These are phyloP conservation scores for Pseudocercospora ulei DNA, from an alignment of 2,329 filamentous ascomycete species.

Conservation along the genomic window DNA sequence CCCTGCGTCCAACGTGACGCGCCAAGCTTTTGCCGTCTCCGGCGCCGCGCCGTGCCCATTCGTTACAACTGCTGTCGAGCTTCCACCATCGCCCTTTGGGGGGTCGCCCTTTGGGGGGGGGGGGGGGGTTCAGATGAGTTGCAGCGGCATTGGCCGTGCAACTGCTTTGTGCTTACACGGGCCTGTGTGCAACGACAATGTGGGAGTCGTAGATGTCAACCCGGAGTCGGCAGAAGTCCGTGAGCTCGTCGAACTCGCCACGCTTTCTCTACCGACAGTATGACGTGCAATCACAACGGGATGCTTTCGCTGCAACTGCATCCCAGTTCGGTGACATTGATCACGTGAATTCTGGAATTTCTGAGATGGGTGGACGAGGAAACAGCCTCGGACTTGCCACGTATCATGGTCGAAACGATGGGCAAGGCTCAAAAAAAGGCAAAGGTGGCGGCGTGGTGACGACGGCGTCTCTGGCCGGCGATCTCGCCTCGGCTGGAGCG, in stretches of 20 bases:
- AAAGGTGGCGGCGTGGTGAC: conserved; percentile 41
- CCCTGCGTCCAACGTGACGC: conserved; percentile 24
- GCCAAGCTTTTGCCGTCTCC: no score
- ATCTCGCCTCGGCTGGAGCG: conserved; percentile 42
- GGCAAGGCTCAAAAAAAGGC: conserved; percentile 27
- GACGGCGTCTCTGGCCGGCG: conserved; percentile 44
- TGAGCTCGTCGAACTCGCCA: conserved; percentile 27
- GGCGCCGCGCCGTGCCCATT: no score
- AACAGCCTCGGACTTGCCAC: conserved; percentile 44
- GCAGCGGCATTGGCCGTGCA: conserved; percentile 30
- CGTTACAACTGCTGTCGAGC: not conserved
- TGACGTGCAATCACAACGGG: conserved; percentile 41
- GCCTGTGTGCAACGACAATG: conserved; percentile 26
- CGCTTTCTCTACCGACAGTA: conserved; percentile 33
- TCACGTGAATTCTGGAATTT: conserved; percentile 43
- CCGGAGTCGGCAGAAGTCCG: conserved; percentile 16
- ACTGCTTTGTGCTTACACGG: conserved; percentile 29
- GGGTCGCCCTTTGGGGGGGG: no score
- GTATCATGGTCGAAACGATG: conserved; percentile 38
- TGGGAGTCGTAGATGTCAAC: conserved; percentile 27
- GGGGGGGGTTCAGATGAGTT: not conserved
- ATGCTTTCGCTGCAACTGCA: conserved; percentile 39
- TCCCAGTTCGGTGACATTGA: conserved; percentile 40
- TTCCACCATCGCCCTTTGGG: not conserved
- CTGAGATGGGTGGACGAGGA: conserved; percentile 42